phyloP scores from a whole-genome alignment of 2,329 filamentous ascomycete species.

The Aspergillus vadensis region DNA sequence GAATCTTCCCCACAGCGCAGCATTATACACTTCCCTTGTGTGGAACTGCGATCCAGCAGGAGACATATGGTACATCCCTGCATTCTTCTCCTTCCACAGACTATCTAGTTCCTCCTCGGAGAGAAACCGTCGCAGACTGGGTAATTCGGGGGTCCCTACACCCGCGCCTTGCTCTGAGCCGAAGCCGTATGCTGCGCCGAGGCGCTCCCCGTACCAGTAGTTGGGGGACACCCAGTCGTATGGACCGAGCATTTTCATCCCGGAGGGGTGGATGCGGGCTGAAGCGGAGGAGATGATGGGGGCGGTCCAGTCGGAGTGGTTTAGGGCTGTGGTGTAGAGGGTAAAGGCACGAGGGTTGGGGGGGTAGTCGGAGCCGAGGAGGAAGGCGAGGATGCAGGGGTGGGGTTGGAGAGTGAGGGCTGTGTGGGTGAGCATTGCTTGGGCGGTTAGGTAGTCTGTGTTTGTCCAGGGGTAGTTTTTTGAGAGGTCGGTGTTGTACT shows the following conservation, averaged over 20 bases:
- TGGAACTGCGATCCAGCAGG: conserved; percentile 58
- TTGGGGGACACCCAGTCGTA: conserved; percentile 68
- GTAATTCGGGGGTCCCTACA: conserved; percentile 62
- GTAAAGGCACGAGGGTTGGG: conserved; percentile 59
- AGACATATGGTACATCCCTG: conserved; percentile 62
- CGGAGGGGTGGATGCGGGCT: conserved; percentile 54
- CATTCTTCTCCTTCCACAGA: conserved; percentile 54
- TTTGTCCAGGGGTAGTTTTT: too few species aligned
- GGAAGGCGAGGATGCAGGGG: conserved; percentile 59
- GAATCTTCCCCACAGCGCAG: conserved; percentile 55
- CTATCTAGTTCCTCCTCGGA: conserved; percentile 53
- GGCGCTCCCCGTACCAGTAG: conserved; percentile 61
- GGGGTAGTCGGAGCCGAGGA: conserved; percentile 66
- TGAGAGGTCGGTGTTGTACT: conserved; percentile 57
- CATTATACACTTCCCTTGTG: conserved; percentile 60
- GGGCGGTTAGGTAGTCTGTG: conserved; percentile 58
- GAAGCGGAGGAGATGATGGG: conserved; percentile 62
- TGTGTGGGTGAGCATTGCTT: conserved; percentile 58
- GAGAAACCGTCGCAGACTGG: conserved; percentile 58
- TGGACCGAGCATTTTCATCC: conserved; percentile 68
- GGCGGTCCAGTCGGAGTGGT: conserved; percentile 56
- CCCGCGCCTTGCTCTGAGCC: conserved; percentile 64
- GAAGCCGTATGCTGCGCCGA: conserved; percentile 64
- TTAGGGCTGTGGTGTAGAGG: conserved; percentile 56
- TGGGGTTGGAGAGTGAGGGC: conserved; percentile 62